Conservation (phyloP, 192 early-diverging fungal genomes). For the Geranomyces michiganensis region DNA sequence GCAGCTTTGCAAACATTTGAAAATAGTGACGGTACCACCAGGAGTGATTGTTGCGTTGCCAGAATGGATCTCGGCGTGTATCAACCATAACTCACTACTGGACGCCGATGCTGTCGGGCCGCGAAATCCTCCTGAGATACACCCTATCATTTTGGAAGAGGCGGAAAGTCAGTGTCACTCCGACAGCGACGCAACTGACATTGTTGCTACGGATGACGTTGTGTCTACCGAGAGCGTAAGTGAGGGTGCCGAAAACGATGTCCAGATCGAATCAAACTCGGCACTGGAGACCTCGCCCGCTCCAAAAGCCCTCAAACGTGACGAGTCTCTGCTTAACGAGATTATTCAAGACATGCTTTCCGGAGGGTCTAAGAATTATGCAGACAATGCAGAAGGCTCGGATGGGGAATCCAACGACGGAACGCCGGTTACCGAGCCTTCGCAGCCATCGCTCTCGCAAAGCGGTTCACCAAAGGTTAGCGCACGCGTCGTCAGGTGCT, state of each 20-base stretch:
- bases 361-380: too few relatives aligned
- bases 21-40: background rate
- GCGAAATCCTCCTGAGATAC: background rate
- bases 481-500: background rate
- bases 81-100: background rate
- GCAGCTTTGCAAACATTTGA: background rate
- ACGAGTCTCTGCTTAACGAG: background rate
- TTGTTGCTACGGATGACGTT: background rate
- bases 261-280: background rate
- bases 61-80: constrained; percentile 4
- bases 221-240: background rate
- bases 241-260: too few relatives aligned
- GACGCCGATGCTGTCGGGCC: background rate
- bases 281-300: background rate
- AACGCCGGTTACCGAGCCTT: too few relatives aligned
- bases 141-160: too few relatives aligned
- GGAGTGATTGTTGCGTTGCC: background rate
- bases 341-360: background rate
- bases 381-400: background rate
- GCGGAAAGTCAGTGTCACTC: too few relatives aligned
- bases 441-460: too few relatives aligned
- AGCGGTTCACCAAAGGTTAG: too few relatives aligned
- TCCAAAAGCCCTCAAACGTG: background rate
- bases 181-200: background rate
- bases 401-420: background rate